Base-by-base conservation (phyloP, 768 basidiomycete species). In the Rhizopogon salebrosus region DNA sequence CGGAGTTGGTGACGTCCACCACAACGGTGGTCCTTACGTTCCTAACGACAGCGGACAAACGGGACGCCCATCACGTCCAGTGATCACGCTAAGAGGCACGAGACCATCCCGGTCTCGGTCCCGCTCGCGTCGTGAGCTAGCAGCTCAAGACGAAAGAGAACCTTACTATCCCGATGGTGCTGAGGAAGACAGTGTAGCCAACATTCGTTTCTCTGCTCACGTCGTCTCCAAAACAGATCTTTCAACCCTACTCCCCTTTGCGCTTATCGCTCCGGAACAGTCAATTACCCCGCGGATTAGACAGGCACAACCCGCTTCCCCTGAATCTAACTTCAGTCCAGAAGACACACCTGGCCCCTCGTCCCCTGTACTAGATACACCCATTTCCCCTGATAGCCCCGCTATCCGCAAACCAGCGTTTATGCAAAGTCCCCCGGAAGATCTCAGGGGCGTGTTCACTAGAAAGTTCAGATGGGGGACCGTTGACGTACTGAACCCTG, bases 381-480 rank as follows among this genome's bases (percentile, higher is more conserved):
- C 64, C 18, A 74, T 75, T 8, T 67, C 37, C 62, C 69, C 48
- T 70, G 73, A 59, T 41, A 61, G 52, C 56, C 60, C 61, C 70
- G 54, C 62, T 71, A 23, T 80, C 78, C 67, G 65, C 50, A 68
- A 67, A 60, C 65, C 65, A 11, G 26, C 37, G 2, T 23, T 49
- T n/a, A 60, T 80, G 39, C 66, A 76, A n/a, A 73, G 74, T 31
- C 81, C 82, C 22, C 87, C 85, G 22, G 81, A 83, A 20, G 79
- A 84, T 64, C 69, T 91, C 64, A 80, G 79, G 69, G 88, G 90
- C 45, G 76, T 87, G 51, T 92, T 92, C 64, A 75, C 81, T 31
- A 74, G 92, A 57, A 84, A 80, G 64, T 95, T 87, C 67, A 73
- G 91, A 60, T 95, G 93, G 93, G 94, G 94, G 34, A 87, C 79